phyloP scores from a whole-genome alignment of 2,329 filamentous ascomycete species.

The Alternaria panax region DNA sequence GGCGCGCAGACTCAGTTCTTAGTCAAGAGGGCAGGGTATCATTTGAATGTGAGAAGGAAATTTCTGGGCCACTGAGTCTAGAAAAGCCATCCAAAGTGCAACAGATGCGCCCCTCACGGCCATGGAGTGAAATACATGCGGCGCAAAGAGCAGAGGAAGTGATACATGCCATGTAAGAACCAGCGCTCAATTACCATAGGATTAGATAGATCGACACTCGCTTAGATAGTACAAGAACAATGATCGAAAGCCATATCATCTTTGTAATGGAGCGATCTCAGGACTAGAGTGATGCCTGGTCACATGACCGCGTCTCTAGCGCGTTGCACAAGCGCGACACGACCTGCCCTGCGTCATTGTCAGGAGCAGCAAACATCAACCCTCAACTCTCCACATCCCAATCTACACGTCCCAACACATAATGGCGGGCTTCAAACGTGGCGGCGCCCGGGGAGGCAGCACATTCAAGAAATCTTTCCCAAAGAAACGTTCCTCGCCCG shows the following conservation, averaged over 20 bases:
- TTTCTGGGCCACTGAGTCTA: constrained; percentile 27
- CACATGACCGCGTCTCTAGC: constrained; percentile 30
- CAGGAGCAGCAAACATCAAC: neutral
- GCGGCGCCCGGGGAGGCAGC: constrained; percentile 22
- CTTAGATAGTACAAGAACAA: neutral
- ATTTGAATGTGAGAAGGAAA: constrained; percentile 15
- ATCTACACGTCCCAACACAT: neutral
- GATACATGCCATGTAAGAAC: constrained; percentile 17
- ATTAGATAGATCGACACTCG: neutral
- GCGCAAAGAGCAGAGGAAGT: constrained; percentile 8
- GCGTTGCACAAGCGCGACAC: constrained; percentile 18
- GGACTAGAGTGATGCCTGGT: neutral
- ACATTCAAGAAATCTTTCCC: constrained; percentile 28
- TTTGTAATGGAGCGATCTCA: too few relatives aligned
- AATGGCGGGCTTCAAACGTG: constrained; percentile 30
- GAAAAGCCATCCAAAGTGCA: constrained; percentile 24
- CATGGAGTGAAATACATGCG: constrained; percentile 38
- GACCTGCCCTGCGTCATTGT: constrained; percentile 15
- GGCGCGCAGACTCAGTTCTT: constrained; percentile 24
- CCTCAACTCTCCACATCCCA: neutral
- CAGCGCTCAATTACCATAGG: too few relatives aligned
- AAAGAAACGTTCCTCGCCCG: constrained; percentile 36
- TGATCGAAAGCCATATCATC: neutral
- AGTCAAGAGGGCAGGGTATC: constrained; percentile 18
- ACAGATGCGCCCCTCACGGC: constrained; percentile 33